phyloP scores from a whole-genome alignment of 495 filamentous ascomycete genomes.

The Jackrogersella minutella region DNA sequence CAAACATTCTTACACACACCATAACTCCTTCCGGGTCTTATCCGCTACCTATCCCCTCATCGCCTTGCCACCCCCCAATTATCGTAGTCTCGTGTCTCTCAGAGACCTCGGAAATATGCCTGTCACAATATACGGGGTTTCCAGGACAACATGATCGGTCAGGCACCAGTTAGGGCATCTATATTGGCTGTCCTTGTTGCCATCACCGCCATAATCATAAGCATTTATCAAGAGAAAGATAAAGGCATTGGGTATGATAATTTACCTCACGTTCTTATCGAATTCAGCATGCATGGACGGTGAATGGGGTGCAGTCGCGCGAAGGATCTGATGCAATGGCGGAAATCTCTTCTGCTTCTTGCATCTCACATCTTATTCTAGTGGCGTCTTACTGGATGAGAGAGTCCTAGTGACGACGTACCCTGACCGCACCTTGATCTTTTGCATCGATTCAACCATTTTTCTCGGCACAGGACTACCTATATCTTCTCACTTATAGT shows the following conservation, averaged over 20 bases:
- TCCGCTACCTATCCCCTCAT: background rate
- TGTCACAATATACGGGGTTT: background rate
- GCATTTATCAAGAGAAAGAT: slow-evolving; percentile 6
- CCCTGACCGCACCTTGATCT: slow-evolving; percentile 37
- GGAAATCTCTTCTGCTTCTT: slow-evolving; percentile 32
- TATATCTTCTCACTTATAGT: slow-evolving; percentile 19
- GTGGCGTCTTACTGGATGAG: slow-evolving; percentile 24
- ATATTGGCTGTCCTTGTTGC: slow-evolving; percentile 15
- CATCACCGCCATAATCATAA: slow-evolving; percentile 1
- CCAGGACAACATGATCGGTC: slow-evolving; percentile 18
- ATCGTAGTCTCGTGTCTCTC: slow-evolving; percentile 20
- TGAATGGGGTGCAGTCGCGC: slow-evolving; percentile 14
- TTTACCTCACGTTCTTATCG: slow-evolving; percentile 13
- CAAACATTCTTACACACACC: slow-evolving; percentile 11
- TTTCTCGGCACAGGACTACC: background rate
- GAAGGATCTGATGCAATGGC: slow-evolving; percentile 30
- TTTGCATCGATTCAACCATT: slow-evolving; percentile 1
- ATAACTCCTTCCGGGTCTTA: slow-evolving; percentile 21
- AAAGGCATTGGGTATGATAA: slow-evolving; percentile 29
- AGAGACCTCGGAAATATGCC: slow-evolving; percentile 2
- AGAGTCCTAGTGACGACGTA: slow-evolving; percentile 17
- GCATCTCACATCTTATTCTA: slow-evolving; percentile 21
- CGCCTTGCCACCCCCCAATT: background rate
- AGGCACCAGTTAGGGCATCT: slow-evolving; percentile 22
- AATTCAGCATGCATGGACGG: slow-evolving; percentile 19